phyloP scores from a whole-genome alignment of 306 rosid species.

The Vicia villosa region DNA sequence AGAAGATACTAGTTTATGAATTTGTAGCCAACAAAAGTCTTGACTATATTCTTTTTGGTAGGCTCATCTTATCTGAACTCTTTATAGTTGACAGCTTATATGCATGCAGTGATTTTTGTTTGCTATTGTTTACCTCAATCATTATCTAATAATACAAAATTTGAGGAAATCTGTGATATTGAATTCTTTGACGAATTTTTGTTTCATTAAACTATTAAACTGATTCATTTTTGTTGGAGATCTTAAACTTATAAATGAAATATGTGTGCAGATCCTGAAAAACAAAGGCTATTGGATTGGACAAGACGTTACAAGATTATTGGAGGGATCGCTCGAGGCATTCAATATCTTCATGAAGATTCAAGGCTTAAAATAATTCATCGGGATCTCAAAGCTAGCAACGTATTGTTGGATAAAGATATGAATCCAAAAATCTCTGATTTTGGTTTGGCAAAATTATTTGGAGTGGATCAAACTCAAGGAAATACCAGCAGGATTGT shows the following conservation, averaged over 20 bases:
- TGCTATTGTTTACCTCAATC: neutral
- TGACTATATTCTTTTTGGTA: slow-evolving; percentile 59
- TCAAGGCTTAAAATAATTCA: slow-evolving; percentile 63
- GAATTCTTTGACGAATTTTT: neutral
- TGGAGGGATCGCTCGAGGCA: slow-evolving; percentile 59
- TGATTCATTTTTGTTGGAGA: neutral
- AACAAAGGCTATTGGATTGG: slow-evolving; percentile 53
- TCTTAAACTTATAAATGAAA: neutral
- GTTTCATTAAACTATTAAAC: slow-evolving; percentile 2
- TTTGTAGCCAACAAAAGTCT: too few relatives aligned
- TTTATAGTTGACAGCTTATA: neutral
- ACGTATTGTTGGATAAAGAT: slow-evolving; percentile 50
- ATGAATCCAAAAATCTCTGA: slow-evolving; percentile 72
- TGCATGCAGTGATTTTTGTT: neutral
- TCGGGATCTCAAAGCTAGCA: slow-evolving; percentile 71
- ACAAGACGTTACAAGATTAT: slow-evolving; percentile 51
- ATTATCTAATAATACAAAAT: too few relatives aligned
- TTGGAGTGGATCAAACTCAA: slow-evolving; percentile 46
- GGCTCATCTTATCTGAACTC: slow-evolving; percentile 15
- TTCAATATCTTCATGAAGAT: slow-evolving; percentile 66
- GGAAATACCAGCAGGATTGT: slow-evolving; percentile 52
- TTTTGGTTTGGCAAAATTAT: slow-evolving; percentile 71
- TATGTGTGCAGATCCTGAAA: slow-evolving; percentile 38
- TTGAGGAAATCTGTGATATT: neutral
- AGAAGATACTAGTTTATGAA: too few relatives aligned